Evolutionary conservation across 2,329 filamentous ascomycete genomes (phyloP).

Genomic region (Fusarium domesticum): DNA sequence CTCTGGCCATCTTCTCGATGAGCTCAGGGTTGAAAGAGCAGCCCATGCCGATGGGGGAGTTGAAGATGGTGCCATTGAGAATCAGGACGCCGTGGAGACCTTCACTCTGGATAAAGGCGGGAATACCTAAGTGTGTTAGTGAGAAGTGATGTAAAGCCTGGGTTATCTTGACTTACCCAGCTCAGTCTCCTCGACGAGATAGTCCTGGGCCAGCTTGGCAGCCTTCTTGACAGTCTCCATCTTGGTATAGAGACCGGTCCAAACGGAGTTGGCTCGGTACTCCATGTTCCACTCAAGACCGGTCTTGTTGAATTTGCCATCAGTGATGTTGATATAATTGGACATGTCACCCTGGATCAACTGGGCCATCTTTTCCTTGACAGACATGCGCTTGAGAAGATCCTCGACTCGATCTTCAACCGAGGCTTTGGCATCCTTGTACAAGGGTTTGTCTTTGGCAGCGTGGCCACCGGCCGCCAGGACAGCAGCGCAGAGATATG

Average conservation of each 20-base stretch:
- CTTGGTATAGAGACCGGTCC: conserved; percentile 65
- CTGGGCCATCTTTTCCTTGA: conserved; percentile 70
- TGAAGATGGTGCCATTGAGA: conserved; percentile 74
- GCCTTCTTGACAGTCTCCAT: conserved; percentile 62
- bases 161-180: conserved; percentile 35
- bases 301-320: conserved; percentile 63
- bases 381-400: conserved; percentile 68
- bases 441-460: conserved; percentile 41
- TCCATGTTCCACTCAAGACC: conserved; percentile 66
- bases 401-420: conserved; percentile 65
- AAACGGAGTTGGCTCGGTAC: conserved; percentile 65
- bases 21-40: conserved; percentile 67
- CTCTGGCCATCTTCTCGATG: conserved; percentile 62
- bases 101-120: conserved; percentile 70
- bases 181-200: conserved; percentile 51
- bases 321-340: conserved; percentile 70
- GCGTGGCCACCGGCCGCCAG: conserved; percentile 27
- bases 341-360: conserved; percentile 67
- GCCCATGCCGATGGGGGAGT: conserved; percentile 69
- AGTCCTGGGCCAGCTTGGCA: conserved; percentile 65
- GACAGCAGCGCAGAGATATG: conserved; percentile 21
- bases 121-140: conserved; percentile 52
- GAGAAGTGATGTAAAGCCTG: too few relatives aligned
- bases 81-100: conserved; percentile 71
- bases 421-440: conserved; percentile 61